phyloP scores from a whole-genome alignment of 192 early-diverging fungal species.

The Blastocladiella britannica region DNA sequence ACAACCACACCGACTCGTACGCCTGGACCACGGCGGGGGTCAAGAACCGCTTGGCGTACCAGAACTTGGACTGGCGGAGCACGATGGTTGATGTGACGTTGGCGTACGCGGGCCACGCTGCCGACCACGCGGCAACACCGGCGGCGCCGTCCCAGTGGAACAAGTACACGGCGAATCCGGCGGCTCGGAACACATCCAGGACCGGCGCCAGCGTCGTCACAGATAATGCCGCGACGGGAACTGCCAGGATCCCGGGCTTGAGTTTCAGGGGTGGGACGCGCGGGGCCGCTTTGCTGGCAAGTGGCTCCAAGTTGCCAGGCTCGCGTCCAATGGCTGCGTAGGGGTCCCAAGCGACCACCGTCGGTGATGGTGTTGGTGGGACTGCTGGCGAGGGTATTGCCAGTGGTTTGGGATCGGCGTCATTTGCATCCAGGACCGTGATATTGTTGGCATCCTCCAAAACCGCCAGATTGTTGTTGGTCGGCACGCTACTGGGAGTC shows the following conservation, averaged over 20 bases:
- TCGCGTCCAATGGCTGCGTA: too few relatives aligned
- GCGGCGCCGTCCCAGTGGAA: not conserved
- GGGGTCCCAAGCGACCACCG: too few relatives aligned
- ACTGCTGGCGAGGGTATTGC: too few relatives aligned
- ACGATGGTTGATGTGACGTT: not conserved
- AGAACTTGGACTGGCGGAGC: not conserved
- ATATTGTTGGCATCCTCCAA: too few relatives aligned
- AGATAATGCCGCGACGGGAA: not conserved
- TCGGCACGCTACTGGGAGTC: too few relatives aligned
- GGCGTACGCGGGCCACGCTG: not conserved
- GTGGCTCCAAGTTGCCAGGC: not conserved
- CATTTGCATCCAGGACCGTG: too few relatives aligned
- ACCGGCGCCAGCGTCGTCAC: not conserved
- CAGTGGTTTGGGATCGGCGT: too few relatives aligned
- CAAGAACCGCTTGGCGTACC: slow-evolving; percentile 1
- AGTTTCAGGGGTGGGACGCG: not conserved
- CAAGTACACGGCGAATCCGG: not conserved
- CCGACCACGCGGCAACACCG: too few relatives aligned
- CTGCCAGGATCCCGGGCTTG: not conserved
- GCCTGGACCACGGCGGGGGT: not conserved
- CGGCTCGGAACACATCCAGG: not conserved
- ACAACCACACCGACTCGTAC: not conserved
- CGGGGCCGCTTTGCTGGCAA: not conserved
- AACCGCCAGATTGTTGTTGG: too few relatives aligned
- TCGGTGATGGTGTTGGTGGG: too few relatives aligned